Evolutionary conservation across 78 protist genomes (phyloP).

Genomic region (Protostelium mycophagum): DNA sequence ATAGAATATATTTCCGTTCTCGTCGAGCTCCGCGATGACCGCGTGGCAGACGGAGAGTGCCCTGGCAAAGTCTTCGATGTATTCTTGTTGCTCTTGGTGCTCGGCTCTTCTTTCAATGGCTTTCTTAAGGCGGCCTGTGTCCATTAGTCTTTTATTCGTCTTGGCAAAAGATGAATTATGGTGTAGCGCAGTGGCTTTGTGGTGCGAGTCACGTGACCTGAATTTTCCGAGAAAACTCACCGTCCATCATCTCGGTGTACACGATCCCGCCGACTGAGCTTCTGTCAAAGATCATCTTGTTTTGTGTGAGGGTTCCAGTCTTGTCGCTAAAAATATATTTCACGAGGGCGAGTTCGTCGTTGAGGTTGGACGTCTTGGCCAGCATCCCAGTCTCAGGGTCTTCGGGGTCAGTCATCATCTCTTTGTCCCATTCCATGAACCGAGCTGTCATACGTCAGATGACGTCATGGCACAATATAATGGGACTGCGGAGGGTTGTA

Average conservation of each 20-base stretch:
- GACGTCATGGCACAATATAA: neutral
- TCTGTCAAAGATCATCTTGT: conserved; percentile 40
- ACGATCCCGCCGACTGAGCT: conserved; percentile 21
- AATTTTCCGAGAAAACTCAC: conserved; percentile 22
- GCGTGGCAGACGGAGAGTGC: conserved; percentile 9
- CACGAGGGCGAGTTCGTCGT: conserved; percentile 48
- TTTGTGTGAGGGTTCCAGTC: conserved; percentile 66
- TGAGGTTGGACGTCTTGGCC: conserved; percentile 40
- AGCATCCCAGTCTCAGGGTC: conserved; percentile 57
- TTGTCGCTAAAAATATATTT: conserved; percentile 64
- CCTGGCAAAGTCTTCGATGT: conserved; percentile 9
- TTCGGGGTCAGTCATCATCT: conserved; percentile 30
- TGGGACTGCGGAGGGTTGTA: too few species aligned
- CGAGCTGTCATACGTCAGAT: conserved; percentile 11
- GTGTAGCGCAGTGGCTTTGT: neutral
- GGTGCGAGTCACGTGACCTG: too few species aligned
- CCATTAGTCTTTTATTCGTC: too few species aligned
- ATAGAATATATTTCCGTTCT: conserved; percentile 10
- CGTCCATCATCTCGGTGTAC: neutral
- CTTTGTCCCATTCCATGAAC: conserved; percentile 50
- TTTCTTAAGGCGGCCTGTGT: too few species aligned
- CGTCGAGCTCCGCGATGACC: neutral
- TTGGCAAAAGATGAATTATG: neutral
- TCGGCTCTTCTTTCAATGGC: too few species aligned
- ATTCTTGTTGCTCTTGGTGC: neutral